Percentiles rank a stretch among this genome's conserved stretches.
Conservation (phyloP, 2,329 filamentous ascomycete species). For the Rugonectria rugulosa region DNA sequence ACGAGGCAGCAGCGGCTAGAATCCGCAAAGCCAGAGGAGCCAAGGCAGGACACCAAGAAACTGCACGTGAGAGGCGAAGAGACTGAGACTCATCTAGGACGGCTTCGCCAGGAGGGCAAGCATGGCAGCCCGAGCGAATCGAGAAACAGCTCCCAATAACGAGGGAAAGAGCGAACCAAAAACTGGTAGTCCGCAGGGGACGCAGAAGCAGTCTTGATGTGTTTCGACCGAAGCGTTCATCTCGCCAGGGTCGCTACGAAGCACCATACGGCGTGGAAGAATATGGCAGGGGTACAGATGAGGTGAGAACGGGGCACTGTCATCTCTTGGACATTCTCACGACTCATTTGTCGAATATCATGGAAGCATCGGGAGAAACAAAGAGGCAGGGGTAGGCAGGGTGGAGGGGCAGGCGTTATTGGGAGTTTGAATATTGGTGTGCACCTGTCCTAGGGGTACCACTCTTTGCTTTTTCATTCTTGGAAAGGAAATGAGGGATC, state of each 20-base stretch:
- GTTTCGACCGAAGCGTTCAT: too few species aligned
- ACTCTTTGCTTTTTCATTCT: background rate
- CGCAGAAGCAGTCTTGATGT: constrained; percentile 5
- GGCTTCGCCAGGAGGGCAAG: constrained; percentile 46
- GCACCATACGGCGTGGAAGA: too few species aligned
- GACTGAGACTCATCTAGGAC: constrained; percentile 38
- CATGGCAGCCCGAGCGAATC: constrained; percentile 45
- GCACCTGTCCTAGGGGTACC: background rate
- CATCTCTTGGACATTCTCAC: too few species aligned
- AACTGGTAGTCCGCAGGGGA: background rate
- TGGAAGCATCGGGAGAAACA: background rate
- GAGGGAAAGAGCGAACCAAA: constrained; percentile 5
- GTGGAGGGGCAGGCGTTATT: background rate
- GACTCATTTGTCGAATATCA: background rate
- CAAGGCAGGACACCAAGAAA: constrained; percentile 41
- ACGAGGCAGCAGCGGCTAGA: constrained; percentile 50
- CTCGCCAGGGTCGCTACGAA: too few species aligned
- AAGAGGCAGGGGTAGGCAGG: background rate
- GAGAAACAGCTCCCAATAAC: constrained; percentile 23
- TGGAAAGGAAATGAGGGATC: background rate
- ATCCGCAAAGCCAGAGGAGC: constrained; percentile 52
- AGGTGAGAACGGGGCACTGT: too few species aligned
- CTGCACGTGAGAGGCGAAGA: background rate
- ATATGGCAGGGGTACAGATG: too few species aligned
- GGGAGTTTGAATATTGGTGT: background rate